Evolutionary conservation across 768 basidiomycete species (phyloP).

Genomic region (Boletus coccyginus): DNA sequence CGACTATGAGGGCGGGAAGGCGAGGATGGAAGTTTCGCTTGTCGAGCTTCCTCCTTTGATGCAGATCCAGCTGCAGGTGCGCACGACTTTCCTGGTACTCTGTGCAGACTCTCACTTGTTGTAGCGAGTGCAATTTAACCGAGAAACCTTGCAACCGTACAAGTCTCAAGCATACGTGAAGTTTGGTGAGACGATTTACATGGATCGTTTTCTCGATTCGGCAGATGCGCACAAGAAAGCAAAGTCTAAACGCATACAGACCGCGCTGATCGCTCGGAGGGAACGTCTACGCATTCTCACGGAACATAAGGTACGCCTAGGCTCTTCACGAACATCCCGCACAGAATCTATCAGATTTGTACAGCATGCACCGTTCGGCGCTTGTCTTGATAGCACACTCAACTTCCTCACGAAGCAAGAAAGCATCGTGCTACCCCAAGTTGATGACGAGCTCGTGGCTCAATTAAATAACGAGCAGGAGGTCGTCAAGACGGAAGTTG

Average conservation of each 20-base stretch:
- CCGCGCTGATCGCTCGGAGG: conserved; percentile 58
- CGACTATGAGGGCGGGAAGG: conserved; percentile 84
- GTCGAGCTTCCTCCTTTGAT: conserved; percentile 86
- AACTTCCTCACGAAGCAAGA: conserved; percentile 58
- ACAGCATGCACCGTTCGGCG: conserved; percentile 60
- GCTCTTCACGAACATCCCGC: neutral
- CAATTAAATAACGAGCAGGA: conserved; percentile 54
- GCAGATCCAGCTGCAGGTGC: conserved; percentile 93
- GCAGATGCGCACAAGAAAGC: conserved; percentile 70
- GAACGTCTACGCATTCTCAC: conserved; percentile 67
- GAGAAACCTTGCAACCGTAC: conserved; percentile 85
- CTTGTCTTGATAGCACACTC: conserved; percentile 53
- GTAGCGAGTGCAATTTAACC: conserved; percentile 92
- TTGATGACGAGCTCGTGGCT: conserved; percentile 57
- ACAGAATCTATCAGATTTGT: neutral
- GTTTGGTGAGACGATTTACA: conserved; percentile 80
- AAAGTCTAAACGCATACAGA: conserved; percentile 66
- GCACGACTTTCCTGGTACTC: conserved; percentile 14
- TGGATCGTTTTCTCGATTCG: conserved; percentile 89
- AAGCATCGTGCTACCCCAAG: conserved; percentile 41
- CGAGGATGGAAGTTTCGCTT: conserved; percentile 81
- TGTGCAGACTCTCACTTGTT: conserved; percentile 5
- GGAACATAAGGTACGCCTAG: conserved; percentile 61
- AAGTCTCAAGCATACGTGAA: conserved; percentile 96
- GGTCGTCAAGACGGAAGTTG: conserved; percentile 54